A percentile compares a stretch with the other conserved stretches of the same genome.
Conservation (phyloP, 106 monocot genomes). For the Narthecium ossifragum region DNA sequence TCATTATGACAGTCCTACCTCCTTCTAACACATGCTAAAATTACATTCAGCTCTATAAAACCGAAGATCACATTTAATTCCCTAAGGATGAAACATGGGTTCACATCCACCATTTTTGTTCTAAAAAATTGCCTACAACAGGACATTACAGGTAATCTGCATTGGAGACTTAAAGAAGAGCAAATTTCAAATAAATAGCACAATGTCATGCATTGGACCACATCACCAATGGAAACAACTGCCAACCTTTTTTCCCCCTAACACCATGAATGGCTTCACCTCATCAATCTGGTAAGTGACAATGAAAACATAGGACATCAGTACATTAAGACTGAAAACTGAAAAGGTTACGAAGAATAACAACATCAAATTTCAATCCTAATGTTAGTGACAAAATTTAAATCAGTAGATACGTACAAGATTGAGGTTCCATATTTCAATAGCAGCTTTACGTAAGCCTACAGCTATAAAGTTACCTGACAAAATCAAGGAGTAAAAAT, state of each 20-base stretch:
- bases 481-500: not conserved
- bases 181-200: too few relatives aligned
- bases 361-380: not conserved
- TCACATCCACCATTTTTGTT: too few relatives aligned
- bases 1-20: not conserved
- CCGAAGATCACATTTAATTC: not conserved
- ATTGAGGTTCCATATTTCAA: slow-evolving; percentile 97
- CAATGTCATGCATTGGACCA: too few relatives aligned
- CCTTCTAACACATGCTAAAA: not conserved
- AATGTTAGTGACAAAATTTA: not conserved
- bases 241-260: slow-evolving; percentile 69
- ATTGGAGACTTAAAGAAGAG: not conserved
- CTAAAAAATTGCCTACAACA: not conserved
- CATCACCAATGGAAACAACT: not conserved
- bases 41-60: not conserved
- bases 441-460: slow-evolving; percentile 75
- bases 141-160: not conserved
- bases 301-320: too few relatives aligned
- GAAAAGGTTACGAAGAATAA: not conserved
- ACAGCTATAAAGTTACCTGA: slow-evolving; percentile 96
- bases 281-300: slow-evolving; percentile 76
- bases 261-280: slow-evolving; percentile 51
- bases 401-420: slow-evolving; percentile 43
- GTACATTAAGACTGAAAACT: not conserved
- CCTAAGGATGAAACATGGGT: too few relatives aligned